Conservation (phyloP, 2,329 filamentous ascomycete genomes). For the Alternaria incomplexa region DNA sequence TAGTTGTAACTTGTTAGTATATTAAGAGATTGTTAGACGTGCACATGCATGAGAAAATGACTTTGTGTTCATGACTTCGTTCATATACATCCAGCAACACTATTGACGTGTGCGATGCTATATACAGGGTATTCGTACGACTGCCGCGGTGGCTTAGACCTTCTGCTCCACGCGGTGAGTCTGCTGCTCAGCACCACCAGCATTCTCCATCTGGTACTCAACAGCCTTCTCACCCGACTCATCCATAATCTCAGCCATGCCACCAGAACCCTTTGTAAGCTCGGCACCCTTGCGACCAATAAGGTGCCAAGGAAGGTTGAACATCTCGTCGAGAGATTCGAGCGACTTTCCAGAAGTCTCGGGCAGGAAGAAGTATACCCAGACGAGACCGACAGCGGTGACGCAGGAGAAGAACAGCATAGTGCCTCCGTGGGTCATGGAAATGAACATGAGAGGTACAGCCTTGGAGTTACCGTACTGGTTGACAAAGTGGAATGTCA, state of each 20-base stretch:
- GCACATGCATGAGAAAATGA: not conserved
- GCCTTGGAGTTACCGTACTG: constrained; percentile 78
- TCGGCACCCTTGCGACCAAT: constrained; percentile 62
- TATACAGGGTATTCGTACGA: not conserved
- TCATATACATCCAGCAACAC: not conserved
- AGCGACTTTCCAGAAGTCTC: constrained; percentile 70
- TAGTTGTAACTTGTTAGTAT: too few species aligned
- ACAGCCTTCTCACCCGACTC: constrained; percentile 42
- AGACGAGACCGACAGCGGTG: constrained; percentile 70
- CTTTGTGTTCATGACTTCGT: not conserved
- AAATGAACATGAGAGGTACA: constrained; percentile 75
- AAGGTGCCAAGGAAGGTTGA: constrained; percentile 74
- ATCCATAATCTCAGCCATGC: constrained; percentile 42
- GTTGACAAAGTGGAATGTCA: constrained; percentile 80
- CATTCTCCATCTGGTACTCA: constrained; percentile 34
- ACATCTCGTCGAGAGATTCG: constrained; percentile 75
- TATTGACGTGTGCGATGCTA: not conserved
- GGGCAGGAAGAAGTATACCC: constrained; percentile 75
- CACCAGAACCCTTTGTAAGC: constrained; percentile 41
- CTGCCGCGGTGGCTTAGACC: constrained; percentile 8
- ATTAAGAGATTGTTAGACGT: not conserved
- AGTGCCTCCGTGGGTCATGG: constrained; percentile 66
- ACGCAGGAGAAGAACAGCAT: constrained; percentile 78
- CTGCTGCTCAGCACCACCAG: constrained; percentile 12
- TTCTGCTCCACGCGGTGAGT: constrained; percentile 25